Conservation (phyloP, 129 eudicot genomes). For the Heracleum sosnowskyi region DNA sequence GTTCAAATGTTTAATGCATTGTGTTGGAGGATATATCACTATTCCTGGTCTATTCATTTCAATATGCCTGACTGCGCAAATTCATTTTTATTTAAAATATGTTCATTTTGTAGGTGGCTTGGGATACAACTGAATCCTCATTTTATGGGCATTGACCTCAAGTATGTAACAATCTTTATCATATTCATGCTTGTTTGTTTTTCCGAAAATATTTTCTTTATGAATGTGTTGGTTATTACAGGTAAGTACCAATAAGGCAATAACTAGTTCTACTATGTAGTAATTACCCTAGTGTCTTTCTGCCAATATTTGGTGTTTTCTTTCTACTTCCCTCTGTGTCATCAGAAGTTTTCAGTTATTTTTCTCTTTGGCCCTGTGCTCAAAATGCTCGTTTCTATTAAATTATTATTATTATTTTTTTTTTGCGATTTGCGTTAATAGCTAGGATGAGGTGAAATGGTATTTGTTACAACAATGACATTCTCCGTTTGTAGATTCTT, state of each 20-base stretch:
- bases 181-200: background rate
- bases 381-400: background rate
- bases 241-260: background rate
- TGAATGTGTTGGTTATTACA: background rate
- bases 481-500: slow-evolving; percentile 59
- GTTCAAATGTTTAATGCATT: background rate
- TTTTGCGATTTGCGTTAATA: background rate
- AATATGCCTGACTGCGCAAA: background rate
- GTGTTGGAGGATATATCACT: background rate
- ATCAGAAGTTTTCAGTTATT: background rate
- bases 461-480: slow-evolving; percentile 3
- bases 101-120: slow-evolving; percentile 61
- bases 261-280: background rate
- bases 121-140: slow-evolving; percentile 98
- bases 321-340: background rate
- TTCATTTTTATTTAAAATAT: slow-evolving; percentile 6
- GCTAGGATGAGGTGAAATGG: background rate
- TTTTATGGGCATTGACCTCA: slow-evolving; percentile 93
- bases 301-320: background rate
- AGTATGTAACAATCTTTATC: slow-evolving; percentile 42
- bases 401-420: background rate
- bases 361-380: background rate
- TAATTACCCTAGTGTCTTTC: background rate
- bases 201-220: background rate
- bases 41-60: background rate